Percentiles rank a stretch among this genome's conserved stretches.
phyloP scores from a whole-genome alignment of 805 yeast species.

The Candida tallmaniae region DNA sequence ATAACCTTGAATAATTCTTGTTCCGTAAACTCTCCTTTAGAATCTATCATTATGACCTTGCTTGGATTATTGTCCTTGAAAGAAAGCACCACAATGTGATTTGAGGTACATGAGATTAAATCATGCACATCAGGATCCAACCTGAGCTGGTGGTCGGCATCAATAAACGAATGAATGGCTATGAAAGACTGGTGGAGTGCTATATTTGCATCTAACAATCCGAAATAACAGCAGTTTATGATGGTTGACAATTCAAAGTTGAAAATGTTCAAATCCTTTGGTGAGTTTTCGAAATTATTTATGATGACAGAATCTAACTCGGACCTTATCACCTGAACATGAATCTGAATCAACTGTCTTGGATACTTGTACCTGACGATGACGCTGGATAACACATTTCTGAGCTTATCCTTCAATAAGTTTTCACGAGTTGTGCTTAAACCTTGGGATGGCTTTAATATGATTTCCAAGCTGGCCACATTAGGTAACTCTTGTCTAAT shows the following conservation, averaged over 20 bases:
- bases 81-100: slow-evolving; percentile 63
- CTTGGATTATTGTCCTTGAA: slow-evolving; percentile 46
- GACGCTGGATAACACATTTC: slow-evolving; percentile 55
- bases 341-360: slow-evolving; percentile 52
- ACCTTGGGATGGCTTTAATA: slow-evolving; percentile 75
- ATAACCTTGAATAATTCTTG: slow-evolving; percentile 48
- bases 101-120: slow-evolving; percentile 44
- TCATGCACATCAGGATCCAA: slow-evolving; percentile 45
- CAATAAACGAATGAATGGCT: slow-evolving; percentile 38
- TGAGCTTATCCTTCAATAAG: slow-evolving; percentile 65
- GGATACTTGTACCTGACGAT: slow-evolving; percentile 68
- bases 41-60: slow-evolving; percentile 64
- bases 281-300: slow-evolving; percentile 21
- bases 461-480: slow-evolving; percentile 69
- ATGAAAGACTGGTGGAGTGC: slow-evolving; percentile 62
- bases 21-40: slow-evolving; percentile 65
- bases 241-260: slow-evolving; percentile 10
- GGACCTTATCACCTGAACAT: slow-evolving; percentile 35
- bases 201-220: slow-evolving; percentile 77
- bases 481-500: slow-evolving; percentile 81
- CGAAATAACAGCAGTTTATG: slow-evolving; percentile 68
- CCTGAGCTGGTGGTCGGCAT: slow-evolving; percentile 21
- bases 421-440: slow-evolving; percentile 73
- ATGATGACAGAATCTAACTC: slow-evolving; percentile 16
- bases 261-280: slow-evolving; percentile 59